Conservation (phyloP, 1,284 basidiomycete species). For the Ustilago curta region DNA sequence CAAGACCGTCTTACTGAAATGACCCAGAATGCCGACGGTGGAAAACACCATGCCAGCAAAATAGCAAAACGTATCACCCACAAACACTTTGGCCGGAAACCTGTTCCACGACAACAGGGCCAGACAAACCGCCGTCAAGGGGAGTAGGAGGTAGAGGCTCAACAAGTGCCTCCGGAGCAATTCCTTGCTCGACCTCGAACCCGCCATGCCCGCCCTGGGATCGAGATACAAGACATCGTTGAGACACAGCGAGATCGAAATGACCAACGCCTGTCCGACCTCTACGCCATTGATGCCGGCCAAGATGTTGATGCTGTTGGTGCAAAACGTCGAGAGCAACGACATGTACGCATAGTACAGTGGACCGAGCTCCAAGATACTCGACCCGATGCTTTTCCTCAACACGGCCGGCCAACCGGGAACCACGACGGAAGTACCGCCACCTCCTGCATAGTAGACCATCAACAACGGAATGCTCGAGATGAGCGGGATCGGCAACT, state of each 20-base stretch:
- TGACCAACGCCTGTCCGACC: slow-evolving; percentile 87
- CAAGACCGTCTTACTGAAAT: slow-evolving; percentile 95
- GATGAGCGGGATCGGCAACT: slow-evolving; percentile 92
- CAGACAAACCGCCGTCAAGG: slow-evolving; percentile 86
- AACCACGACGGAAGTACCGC: slow-evolving; percentile 93
- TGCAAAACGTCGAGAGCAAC: slow-evolving; percentile 93
- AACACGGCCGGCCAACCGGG: slow-evolving; percentile 73
- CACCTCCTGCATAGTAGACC: slow-evolving; percentile 94
- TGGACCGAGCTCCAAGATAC: slow-evolving; percentile 90
- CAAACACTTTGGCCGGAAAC: slow-evolving; percentile 92
- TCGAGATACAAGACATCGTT: slow-evolving; percentile 86
- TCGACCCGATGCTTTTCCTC: slow-evolving; percentile 72
- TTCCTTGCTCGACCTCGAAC: slow-evolving; percentile 70
- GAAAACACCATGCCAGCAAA: slow-evolving; percentile 76
- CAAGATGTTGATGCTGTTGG: slow-evolving; percentile 98
- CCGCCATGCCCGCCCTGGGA: slow-evolving; percentile 39
- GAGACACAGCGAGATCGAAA: slow-evolving; percentile 86
- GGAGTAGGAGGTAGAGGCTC: slow-evolving; percentile 95
- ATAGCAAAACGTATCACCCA: slow-evolving; percentile 98
- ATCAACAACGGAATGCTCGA: slow-evolving; percentile 93
- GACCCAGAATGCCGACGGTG: slow-evolving; percentile 73
- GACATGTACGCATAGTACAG: slow-evolving; percentile 98
- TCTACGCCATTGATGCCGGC: slow-evolving; percentile 98
- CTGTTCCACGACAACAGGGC: slow-evolving; percentile 75
- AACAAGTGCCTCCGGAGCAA: slow-evolving; percentile 92